phyloP scores from a whole-genome alignment of 2,329 filamentous ascomycete species.

The Aspergillus glaucus region DNA sequence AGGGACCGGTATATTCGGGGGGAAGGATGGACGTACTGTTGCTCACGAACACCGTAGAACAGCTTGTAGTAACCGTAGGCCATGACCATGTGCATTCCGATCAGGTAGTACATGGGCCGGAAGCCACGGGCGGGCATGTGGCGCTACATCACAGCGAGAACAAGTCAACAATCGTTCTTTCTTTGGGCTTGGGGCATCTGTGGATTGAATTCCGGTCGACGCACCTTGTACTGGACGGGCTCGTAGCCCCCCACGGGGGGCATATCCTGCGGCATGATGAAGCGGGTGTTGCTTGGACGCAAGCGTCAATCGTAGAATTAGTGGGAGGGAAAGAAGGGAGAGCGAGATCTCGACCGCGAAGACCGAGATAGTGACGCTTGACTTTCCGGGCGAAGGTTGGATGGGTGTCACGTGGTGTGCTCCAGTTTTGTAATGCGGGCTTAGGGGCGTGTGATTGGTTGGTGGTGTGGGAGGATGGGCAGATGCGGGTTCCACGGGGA shows the following conservation, averaged over 20 bases:
- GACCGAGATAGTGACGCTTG: conserved; percentile 21
- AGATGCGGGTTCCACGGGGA: not conserved
- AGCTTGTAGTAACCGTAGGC: conserved; percentile 85
- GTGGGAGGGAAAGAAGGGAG: conserved; percentile 9
- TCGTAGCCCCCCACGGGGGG: conserved; percentile 91
- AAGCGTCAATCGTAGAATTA: conserved; percentile 3
- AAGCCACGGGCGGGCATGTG: conserved; percentile 90
- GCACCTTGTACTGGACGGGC: conserved; percentile 92
- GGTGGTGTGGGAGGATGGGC: not conserved
- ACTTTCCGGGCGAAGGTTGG: not conserved
- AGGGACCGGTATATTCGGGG: conserved; percentile 3
- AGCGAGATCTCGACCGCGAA: conserved; percentile 14
- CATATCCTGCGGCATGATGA: conserved; percentile 91
- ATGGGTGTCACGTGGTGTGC: conserved; percentile 19
- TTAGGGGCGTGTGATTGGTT: conserved; percentile 23
- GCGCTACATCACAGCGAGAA: conserved; percentile 49
- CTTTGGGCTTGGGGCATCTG: too few species aligned
- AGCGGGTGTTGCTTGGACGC: conserved; percentile 6
- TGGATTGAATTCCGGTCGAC: not conserved
- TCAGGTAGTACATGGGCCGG: conserved; percentile 70
- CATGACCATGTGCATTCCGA: conserved; percentile 72
- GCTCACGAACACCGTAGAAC: conserved; percentile 76
- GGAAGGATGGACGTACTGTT: conserved; percentile 61
- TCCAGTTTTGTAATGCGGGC: conserved; percentile 24
- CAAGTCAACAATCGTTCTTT: not conserved